Conservation (phyloP, 2,329 filamentous ascomycete genomes). For the Colletotrichum agaves region DNA sequence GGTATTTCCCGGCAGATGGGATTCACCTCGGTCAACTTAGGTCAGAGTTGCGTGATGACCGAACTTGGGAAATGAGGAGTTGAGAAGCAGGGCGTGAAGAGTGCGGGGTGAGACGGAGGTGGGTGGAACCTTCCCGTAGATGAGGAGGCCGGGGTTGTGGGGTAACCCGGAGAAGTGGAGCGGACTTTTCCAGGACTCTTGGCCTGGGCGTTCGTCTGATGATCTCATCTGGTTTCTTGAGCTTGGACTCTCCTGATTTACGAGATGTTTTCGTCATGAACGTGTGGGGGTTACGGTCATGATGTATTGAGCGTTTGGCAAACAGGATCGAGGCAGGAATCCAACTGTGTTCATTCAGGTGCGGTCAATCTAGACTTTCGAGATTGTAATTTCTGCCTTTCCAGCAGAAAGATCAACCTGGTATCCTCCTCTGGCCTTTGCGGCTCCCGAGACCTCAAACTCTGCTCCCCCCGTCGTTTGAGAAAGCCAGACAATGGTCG, state of each 20-base stretch:
- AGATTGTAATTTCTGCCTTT: slow-evolving; percentile 3
- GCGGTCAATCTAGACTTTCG: neutral
- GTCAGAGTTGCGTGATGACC: slow-evolving; percentile 19
- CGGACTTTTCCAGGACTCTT: neutral
- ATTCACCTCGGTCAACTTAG: slow-evolving; percentile 26
- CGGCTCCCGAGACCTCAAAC: neutral
- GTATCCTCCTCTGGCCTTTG: slow-evolving; percentile 13
- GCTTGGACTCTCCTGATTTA: no score
- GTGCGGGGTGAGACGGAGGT: slow-evolving; percentile 11
- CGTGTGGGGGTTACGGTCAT: no score
- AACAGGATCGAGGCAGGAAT: no score
- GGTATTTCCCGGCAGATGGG: slow-evolving; percentile 14
- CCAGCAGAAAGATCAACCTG: slow-evolving; percentile 22
- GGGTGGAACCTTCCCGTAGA: neutral
- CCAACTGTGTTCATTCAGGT: neutral
- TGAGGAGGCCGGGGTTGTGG: slow-evolving; percentile 3
- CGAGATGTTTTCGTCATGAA: no score
- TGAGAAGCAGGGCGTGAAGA: neutral
- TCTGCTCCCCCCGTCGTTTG: neutral
- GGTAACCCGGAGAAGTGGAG: slow-evolving; percentile 26
- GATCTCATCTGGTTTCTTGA: neutral
- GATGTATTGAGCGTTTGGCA: no score
- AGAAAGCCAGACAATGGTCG: slow-evolving; percentile 24
- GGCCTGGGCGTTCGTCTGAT: neutral
- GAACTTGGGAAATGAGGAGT: neutral